A percentile compares a stretch with the other conserved stretches of the same genome.
These are phyloP conservation scores for Vicia sativa DNA, from an alignment of 306 rosid genomes.

Conservation along the genomic window DNA sequence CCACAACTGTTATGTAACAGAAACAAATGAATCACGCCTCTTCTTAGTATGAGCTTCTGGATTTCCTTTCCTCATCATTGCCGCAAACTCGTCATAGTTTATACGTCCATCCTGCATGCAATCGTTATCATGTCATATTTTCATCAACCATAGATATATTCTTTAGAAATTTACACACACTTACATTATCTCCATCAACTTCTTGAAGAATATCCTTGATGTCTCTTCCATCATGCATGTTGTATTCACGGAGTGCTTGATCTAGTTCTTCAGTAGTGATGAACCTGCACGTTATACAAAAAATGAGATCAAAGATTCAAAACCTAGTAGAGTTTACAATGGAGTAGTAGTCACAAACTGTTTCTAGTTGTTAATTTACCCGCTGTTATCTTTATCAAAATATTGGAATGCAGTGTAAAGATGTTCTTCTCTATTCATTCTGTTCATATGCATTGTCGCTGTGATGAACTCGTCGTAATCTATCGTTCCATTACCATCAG, in stretches of 20 bases:
- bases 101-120: constrained; percentile 78
- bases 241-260: constrained; percentile 80
- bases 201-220: constrained; percentile 78
- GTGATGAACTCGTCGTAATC: constrained; percentile 96
- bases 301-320: not conserved
- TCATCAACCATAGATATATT: too few species aligned
- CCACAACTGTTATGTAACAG: constrained; percentile 9
- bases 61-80: constrained; percentile 95
- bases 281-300: constrained; percentile 47
- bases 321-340: not conserved
- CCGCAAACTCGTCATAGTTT: constrained; percentile 88
- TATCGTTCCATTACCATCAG: constrained; percentile 90
- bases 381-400: constrained; percentile 92
- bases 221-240: constrained; percentile 90
- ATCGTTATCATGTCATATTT: too few species aligned
- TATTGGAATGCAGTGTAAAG: constrained; percentile 93
- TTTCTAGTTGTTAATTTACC: constrained; percentile 49
- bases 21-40: constrained; percentile 57
- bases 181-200: constrained; percentile 85
- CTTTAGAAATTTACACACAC: constrained; percentile 21
- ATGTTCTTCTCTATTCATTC: constrained; percentile 96
- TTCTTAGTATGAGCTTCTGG: constrained; percentile 73
- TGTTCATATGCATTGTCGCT: constrained; percentile 92
- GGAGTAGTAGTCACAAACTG: not conserved
- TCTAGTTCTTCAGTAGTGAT: constrained; percentile 91